These are phyloP conservation scores for Ceratobasidium sp. DNA, from an alignment of 1,284 basidiomycete genomes.

Conservation along the genomic window DNA sequence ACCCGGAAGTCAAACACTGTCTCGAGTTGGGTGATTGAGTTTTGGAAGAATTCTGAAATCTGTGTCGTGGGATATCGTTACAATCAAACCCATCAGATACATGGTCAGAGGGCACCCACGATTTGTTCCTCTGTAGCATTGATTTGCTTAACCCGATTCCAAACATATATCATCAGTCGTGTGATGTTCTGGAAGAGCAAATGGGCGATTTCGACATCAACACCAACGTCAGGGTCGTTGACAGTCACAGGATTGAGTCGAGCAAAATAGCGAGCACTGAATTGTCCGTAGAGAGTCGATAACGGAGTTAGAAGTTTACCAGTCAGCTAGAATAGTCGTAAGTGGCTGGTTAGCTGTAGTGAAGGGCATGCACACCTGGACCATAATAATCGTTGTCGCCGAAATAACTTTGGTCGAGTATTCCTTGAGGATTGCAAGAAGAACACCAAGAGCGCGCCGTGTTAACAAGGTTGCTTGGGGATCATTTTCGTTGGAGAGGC, in stretches of 20 bases:
- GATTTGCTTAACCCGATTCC: constrained; percentile 59
- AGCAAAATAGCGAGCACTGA: constrained; percentile 56
- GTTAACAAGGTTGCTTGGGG: constrained; percentile 59
- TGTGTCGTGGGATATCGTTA: background rate
- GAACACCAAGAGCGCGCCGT: constrained; percentile 63
- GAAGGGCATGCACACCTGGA: constrained; percentile 37
- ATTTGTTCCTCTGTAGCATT: constrained; percentile 58
- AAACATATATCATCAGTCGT: constrained; percentile 72
- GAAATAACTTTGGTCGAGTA: constrained; percentile 70
- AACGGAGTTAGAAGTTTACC: constrained; percentile 46
- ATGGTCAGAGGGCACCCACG: constrained; percentile 52
- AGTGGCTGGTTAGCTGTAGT: constrained; percentile 22
- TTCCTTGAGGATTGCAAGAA: constrained; percentile 72
- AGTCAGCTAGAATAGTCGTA: constrained; percentile 18
- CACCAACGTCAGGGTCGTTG: constrained; percentile 52
- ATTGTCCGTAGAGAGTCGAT: constrained; percentile 63
- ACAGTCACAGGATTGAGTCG: constrained; percentile 49
- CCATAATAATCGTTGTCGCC: constrained; percentile 67
- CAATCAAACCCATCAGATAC: background rate
- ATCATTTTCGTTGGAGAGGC: constrained; percentile 56
- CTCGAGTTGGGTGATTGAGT: constrained; percentile 62
- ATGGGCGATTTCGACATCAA: constrained; percentile 67
- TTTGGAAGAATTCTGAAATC: constrained; percentile 66
- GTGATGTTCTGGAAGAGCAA: constrained; percentile 71
- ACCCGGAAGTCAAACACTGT: constrained; percentile 60